Base-by-base conservation (phyloP, 1,284 basidiomycete species). In the Tylopilus orsonianus region DNA sequence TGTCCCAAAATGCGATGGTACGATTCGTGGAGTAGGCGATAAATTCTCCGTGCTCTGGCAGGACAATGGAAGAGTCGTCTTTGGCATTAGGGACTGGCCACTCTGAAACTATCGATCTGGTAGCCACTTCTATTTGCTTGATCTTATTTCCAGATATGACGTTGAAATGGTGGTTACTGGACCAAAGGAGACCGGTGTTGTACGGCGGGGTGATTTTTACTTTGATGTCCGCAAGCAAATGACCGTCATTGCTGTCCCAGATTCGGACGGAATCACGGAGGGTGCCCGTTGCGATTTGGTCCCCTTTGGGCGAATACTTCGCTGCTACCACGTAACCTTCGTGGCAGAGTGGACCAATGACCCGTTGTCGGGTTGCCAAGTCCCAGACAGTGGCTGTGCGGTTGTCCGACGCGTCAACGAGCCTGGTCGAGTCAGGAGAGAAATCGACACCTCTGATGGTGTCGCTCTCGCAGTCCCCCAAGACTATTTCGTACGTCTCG, bases 381-480 rank as follows among this genome's bases (percentile, higher is more conserved):
- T 49, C 26, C 54, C 50, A 54, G 2, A 52, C 9, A 3, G 9
- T 27, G 24, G 34, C 44, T 10, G 27, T 38, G 10, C 26, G 5
- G 29, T 20, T 13, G 1, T 20, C 4, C 0, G 37, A 53, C 8
- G 41, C 41, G n/a, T n/a, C n/a, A 2, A 5, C 5, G 27, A 57
- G 41, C 6, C n/a, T 39, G n/a, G 41, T 32, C 22, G 56, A 54
- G 41, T 50, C 35, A 1, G 51, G 54, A 1, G 49, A 55, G 36
- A 56, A 53, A n/a, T 55, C 50, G 19, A 56, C 27, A 1, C 34
- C 27, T 5, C 14, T 6, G 19, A 39, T 5, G 14, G 6, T 2
- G 6, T n/a, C 0, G 0, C 16, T 18, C 9, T 37, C 22, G 22
- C n/a, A 9, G 41, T 34, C 23, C 13, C 14, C 3, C 2, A 41